Percentiles rank a stretch among this genome's conserved stretches.
phyloP scores from a whole-genome alignment of 345 rosid species.

The Gossypioides kirkii region DNA sequence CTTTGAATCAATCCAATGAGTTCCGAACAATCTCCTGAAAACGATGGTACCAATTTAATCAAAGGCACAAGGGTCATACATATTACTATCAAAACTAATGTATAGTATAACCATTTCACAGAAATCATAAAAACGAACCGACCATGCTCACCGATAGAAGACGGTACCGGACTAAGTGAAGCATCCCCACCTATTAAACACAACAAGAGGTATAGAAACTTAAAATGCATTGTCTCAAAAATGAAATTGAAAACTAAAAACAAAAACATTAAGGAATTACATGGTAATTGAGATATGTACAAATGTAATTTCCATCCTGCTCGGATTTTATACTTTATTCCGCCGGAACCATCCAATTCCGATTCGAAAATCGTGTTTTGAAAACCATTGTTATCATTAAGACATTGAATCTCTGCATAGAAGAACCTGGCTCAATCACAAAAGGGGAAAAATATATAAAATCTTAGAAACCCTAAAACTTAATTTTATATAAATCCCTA shows the following conservation, averaged over 20 bases:
- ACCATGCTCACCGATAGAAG: constrained; percentile 14
- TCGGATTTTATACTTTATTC: constrained; percentile 42
- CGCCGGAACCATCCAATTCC: constrained; percentile 25
- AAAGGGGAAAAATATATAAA: neutral
- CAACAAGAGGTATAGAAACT: constrained; percentile 4
- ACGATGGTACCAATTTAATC: neutral
- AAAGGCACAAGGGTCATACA: neutral
- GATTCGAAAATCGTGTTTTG: constrained; percentile 33
- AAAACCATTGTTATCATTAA: constrained; percentile 19
- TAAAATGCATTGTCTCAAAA: neutral
- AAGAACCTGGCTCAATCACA: constrained; percentile 44
- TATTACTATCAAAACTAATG: neutral
- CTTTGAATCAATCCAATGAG: constrained; percentile 58
- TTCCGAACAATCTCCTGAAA: constrained; percentile 33
- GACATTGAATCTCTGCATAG: constrained; percentile 55
- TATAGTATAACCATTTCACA: neutral
- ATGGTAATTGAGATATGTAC: constrained; percentile 88
- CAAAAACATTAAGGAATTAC: constrained; percentile 37
- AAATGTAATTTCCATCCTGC: constrained; percentile 65
- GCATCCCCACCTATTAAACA: constrained; percentile 53
- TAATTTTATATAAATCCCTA: neutral
- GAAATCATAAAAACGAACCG: constrained; percentile 11
- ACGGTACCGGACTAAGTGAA: constrained; percentile 29
- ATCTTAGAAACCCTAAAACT: constrained; percentile 3
- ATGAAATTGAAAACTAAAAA: neutral